phyloP scores from a whole-genome alignment of 2,329 filamentous ascomycete species.

The Zasmidium cellare region DNA sequence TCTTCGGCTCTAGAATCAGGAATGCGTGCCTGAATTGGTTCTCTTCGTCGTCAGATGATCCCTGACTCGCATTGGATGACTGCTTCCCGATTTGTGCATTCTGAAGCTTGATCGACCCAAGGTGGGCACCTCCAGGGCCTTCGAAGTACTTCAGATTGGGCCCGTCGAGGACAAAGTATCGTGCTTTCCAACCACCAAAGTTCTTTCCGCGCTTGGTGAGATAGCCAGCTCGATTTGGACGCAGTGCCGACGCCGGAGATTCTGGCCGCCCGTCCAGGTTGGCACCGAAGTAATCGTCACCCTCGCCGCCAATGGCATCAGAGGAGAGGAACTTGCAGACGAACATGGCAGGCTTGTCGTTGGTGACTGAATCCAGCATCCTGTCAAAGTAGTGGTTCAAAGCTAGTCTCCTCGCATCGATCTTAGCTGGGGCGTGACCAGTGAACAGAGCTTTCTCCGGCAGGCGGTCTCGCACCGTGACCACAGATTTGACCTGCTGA shows the following conservation, averaged over 20 bases:
- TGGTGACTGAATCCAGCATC: conserved; percentile 78
- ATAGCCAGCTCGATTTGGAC: conserved; percentile 80
- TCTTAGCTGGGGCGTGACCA: conserved; percentile 88
- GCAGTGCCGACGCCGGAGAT: conserved; percentile 59
- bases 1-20: conserved; percentile 90
- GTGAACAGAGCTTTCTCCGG: conserved; percentile 86
- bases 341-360: conserved; percentile 72
- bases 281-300: conserved; percentile 44
- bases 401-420: conserved; percentile 80
- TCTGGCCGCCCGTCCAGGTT: conserved; percentile 35
- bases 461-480: conserved; percentile 70
- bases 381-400: conserved; percentile 84
- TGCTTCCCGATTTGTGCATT: conserved; percentile 95
- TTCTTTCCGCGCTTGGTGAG: conserved; percentile 97
- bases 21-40: conserved; percentile 98
- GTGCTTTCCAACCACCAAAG: conserved; percentile 96
- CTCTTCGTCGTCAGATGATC: conserved; percentile 61
- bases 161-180: conserved; percentile 69
- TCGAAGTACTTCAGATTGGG: conserved; percentile 86
- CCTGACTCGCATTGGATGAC: conserved; percentile 64
- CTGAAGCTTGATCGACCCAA: conserved; percentile 89
- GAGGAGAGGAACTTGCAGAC: conserved; percentile 83
- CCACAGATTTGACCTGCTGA: conserved; percentile 71
- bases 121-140: conserved; percentile 80
- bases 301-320: conserved; percentile 59